A percentile compares a stretch with the other conserved stretches of the same genome.
phyloP scores from a whole-genome alignment of 192 early-diverging fungal genomes.

The Mortierella hygrophila region DNA sequence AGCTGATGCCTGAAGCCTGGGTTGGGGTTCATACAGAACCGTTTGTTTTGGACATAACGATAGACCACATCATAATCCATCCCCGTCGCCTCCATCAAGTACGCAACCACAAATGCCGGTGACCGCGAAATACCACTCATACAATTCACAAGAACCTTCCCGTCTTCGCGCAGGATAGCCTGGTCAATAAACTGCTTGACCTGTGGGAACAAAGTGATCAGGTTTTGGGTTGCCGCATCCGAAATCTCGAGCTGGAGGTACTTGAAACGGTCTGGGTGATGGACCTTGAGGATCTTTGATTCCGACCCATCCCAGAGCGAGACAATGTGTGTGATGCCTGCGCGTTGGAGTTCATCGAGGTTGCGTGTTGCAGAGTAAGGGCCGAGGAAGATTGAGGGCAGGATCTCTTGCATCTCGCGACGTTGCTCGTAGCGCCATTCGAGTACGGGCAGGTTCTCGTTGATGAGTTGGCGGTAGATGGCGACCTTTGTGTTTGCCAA shows the following conservation, averaged over 20 bases:
- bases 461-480: conserved; percentile 38
- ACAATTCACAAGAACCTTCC: conserved; percentile 76
- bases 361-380: conserved; percentile 82
- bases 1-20: conserved; percentile 86
- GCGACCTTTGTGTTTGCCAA: conserved; percentile 10
- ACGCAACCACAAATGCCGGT: conserved; percentile 90
- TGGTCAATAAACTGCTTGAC: conserved; percentile 71
- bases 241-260: conserved; percentile 82
- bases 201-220: conserved; percentile 83
- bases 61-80: conserved; percentile 79
- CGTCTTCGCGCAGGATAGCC: conserved; percentile 51
- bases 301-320: conserved; percentile 82
- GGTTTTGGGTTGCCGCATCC: conserved; percentile 84
- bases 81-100: conserved; percentile 83
- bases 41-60: conserved; percentile 84
- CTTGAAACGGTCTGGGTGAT: conserved; percentile 68
- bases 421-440: conserved; percentile 84
- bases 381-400: conserved; percentile 80
- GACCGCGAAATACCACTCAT: conserved; percentile 88
- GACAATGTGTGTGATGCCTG: conserved; percentile 82
- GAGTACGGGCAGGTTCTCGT: conserved; percentile 21
- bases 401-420: conserved; percentile 84
- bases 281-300: conserved; percentile 65
- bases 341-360: conserved; percentile 61
- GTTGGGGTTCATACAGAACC: conserved; percentile 91